Evolutionary conservation across 345 rosid genomes (phyloP).

Genomic region (Gossypium raimondii): DNA sequence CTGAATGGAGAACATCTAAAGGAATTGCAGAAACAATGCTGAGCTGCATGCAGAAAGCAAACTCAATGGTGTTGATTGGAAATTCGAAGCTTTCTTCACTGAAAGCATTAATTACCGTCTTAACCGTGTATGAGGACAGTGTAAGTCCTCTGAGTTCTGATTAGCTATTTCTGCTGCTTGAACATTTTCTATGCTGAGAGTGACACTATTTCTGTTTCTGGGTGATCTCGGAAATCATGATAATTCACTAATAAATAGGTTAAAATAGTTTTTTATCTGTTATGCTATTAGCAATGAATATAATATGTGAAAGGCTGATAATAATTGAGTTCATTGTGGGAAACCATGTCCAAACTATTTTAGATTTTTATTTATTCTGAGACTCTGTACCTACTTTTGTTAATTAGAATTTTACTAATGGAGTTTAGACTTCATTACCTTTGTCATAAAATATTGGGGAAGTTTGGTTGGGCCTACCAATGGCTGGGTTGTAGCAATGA

Average conservation of each 20-base stretch:
- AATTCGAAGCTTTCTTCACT: constrained; percentile 59
- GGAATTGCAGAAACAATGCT: constrained; percentile 55
- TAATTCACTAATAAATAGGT: neutral
- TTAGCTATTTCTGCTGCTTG: constrained; percentile 4
- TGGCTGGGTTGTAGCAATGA: neutral
- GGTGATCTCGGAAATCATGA: neutral
- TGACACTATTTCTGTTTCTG: too few relatives aligned
- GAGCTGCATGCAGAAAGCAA: constrained; percentile 55
- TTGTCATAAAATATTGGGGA: neutral
- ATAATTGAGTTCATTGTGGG: neutral
- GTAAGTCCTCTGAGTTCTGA: constrained; percentile 48
- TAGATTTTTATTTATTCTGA: neutral
- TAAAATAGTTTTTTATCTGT: neutral
- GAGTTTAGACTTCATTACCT: neutral
- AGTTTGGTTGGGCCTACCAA: neutral
- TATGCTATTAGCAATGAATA: neutral
- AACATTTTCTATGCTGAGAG: neutral
- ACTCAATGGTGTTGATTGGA: constrained; percentile 61
- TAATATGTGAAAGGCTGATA: neutral
- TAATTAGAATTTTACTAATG: neutral
- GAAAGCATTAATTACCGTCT: constrained; percentile 53
- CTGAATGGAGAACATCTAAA: constrained; percentile 73
- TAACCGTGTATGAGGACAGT: constrained; percentile 50
- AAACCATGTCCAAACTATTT: neutral
- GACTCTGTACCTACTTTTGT: neutral